Conservation (phyloP, 768 basidiomycete species). For the Auricularia sp. region DNA sequence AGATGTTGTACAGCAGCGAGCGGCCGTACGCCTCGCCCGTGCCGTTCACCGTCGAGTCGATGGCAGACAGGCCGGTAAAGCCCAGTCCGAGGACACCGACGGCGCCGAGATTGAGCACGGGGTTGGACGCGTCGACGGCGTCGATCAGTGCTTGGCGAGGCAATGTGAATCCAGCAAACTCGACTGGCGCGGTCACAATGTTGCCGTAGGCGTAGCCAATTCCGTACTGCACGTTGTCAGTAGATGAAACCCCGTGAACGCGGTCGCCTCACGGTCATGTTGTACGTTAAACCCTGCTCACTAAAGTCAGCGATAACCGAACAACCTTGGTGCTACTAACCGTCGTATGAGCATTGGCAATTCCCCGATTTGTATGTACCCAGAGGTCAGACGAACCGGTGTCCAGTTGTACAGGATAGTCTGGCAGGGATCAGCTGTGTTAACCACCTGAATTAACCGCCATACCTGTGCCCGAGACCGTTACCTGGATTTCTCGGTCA, state of each 20-base stretch:
- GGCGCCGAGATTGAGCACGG: slow-evolving; percentile 62
- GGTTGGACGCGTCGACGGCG: slow-evolving; percentile 53
- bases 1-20: slow-evolving; percentile 67
- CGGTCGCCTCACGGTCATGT: slow-evolving; percentile 48
- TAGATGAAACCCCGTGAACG: too few species aligned
- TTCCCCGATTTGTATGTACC: slow-evolving; percentile 27
- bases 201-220: slow-evolving; percentile 69
- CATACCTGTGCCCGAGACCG: slow-evolving; percentile 53
- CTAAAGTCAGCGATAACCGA: not conserved
- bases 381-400: slow-evolving; percentile 82
- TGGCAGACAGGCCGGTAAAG: slow-evolving; percentile 63
- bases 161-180: slow-evolving; percentile 60
- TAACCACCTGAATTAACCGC: not conserved
- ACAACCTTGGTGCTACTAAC: slow-evolving; percentile 21
- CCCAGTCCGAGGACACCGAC: slow-evolving; percentile 68
- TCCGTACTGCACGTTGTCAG: slow-evolving; percentile 46
- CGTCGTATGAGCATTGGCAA: slow-evolving; percentile 23
- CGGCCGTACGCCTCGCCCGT: slow-evolving; percentile 50
- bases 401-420: slow-evolving; percentile 68
- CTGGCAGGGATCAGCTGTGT: slow-evolving; percentile 27
- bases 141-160: slow-evolving; percentile 66
- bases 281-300: slow-evolving; percentile 36
- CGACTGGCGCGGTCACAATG: slow-evolving; percentile 49
- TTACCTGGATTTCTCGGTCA: slow-evolving; percentile 37
- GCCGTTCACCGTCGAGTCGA: slow-evolving; percentile 51